phyloP scores from a whole-genome alignment of 495 filamentous ascomycete species.

The Tetracladium marchalianum region DNA sequence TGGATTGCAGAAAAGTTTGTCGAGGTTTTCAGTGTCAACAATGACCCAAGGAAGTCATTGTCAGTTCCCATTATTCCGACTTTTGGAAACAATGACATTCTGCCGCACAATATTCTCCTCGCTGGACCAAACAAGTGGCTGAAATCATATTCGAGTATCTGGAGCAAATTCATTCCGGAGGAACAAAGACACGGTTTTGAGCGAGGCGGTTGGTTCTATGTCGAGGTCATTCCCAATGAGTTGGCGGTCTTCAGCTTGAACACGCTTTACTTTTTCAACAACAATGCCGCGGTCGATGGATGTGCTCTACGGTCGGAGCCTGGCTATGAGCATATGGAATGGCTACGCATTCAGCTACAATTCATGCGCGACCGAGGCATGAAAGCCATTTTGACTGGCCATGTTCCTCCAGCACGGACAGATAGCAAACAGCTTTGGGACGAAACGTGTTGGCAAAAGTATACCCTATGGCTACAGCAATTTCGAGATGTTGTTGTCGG shows the following conservation, averaged over 20 bases:
- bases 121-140: conserved; percentile 76
- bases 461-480: conserved; percentile 78
- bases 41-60: conserved; percentile 45
- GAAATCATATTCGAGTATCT: conserved; percentile 58
- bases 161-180: conserved; percentile 84
- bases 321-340: conserved; percentile 92
- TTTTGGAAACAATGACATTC: conserved; percentile 94
- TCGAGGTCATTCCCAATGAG: conserved; percentile 79
- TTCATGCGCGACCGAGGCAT: conserved; percentile 72
- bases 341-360: conserved; percentile 85
- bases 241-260: conserved; percentile 93
- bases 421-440: conserved; percentile 82
- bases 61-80: conserved; percentile 78
- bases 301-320: conserved; percentile 69
- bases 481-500: conserved; percentile 84
- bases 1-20: conserved; percentile 67
- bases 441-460: conserved; percentile 94
- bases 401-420: conserved; percentile 84
- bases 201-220: conserved; percentile 86
- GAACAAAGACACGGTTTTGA: conserved; percentile 87
- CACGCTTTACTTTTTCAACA: conserved; percentile 90
- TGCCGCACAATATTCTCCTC: conserved; percentile 90
- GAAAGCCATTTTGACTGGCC: conserved; percentile 91
- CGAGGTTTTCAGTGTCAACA: conserved; percentile 52
- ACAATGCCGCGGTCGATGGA: conserved; percentile 85